Conservation (phyloP, 345 rosid genomes). For the Erysimum cheiranthoides region DNA sequence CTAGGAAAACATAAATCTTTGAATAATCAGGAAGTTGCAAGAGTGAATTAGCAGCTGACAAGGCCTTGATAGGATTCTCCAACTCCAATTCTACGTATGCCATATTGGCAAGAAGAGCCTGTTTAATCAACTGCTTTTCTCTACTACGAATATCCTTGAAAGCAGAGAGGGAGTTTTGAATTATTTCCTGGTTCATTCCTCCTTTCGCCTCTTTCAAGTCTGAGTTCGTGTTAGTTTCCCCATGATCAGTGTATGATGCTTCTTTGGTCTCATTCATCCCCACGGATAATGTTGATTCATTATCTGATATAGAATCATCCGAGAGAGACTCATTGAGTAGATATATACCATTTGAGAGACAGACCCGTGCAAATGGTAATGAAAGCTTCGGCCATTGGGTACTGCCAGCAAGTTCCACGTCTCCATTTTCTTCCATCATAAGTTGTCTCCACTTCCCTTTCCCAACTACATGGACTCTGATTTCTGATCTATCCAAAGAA, state of each 20-base stretch:
- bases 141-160: constrained; percentile 55
- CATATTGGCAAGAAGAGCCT: constrained; percentile 77
- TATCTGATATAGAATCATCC: constrained; percentile 50
- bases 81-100: constrained; percentile 91
- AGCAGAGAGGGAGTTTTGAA: constrained; percentile 64
- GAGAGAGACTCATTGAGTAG: constrained; percentile 59
- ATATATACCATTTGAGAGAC: constrained; percentile 78
- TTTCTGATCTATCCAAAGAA: constrained; percentile 58
- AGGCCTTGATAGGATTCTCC: constrained; percentile 82
- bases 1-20: constrained; percentile 72
- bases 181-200: constrained; percentile 66
- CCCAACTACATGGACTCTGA: constrained; percentile 70
- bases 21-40: constrained; percentile 74
- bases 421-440: constrained; percentile 62
- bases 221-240: constrained; percentile 64
- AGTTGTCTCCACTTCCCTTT: constrained; percentile 95
- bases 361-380: constrained; percentile 75
- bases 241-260: constrained; percentile 49
- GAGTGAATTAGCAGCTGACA: constrained; percentile 71
- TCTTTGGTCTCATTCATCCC: constrained; percentile 61
- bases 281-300: constrained; percentile 47
- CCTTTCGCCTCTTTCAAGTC: constrained; percentile 81
- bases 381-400: constrained; percentile 75
- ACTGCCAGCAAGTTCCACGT: constrained; percentile 47
- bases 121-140: constrained; percentile 69